Percentiles rank a stretch among this genome's conserved stretches.
phyloP scores from a whole-genome alignment of 2,329 filamentous ascomycete genomes.

The Sclerotinia subarctica region DNA sequence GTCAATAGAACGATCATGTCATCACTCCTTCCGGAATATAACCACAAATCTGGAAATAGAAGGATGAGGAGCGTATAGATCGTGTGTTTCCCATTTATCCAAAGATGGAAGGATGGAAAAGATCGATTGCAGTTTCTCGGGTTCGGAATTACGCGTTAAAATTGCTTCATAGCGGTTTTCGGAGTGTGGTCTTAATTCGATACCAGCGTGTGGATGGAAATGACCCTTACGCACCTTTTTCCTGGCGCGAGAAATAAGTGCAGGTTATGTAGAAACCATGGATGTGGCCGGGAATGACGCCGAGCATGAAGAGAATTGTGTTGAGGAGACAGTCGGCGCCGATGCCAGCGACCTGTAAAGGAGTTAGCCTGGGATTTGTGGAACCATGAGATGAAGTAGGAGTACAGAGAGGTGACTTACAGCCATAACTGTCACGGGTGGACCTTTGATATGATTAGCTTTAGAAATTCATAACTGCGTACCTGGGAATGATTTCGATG shows the following conservation, averaged over 20 bases:
- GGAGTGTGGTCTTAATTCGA: too few relatives aligned
- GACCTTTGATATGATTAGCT: constrained; percentile 19
- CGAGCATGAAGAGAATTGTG: constrained; percentile 30
- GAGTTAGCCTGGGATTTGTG: not conserved
- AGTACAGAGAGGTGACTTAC: constrained; percentile 1
- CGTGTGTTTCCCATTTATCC: too few relatives aligned
- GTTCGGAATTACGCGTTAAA: too few relatives aligned
- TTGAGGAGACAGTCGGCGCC: constrained; percentile 32
- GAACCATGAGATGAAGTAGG: not conserved
- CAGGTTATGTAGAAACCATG: constrained; percentile 53
- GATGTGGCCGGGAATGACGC: constrained; percentile 35
- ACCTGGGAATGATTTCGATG: not conserved
- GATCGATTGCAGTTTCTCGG: too few relatives aligned
- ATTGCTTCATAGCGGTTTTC: too few relatives aligned
- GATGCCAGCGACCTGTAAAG: constrained; percentile 26
- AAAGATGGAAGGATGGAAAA: too few relatives aligned
- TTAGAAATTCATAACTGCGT: not conserved
- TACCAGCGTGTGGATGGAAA: too few relatives aligned
- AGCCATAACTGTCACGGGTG: constrained; percentile 32
- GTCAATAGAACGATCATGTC: too few relatives aligned
- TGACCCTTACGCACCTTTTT: constrained; percentile 52
- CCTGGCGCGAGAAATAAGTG: constrained; percentile 73
- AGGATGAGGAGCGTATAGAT: too few relatives aligned
- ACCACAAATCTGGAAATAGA: too few relatives aligned
- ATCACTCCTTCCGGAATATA: too few relatives aligned